phyloP scores from a whole-genome alignment of 176 grass and related monocot species.

The Paspalum vaginatum region DNA sequence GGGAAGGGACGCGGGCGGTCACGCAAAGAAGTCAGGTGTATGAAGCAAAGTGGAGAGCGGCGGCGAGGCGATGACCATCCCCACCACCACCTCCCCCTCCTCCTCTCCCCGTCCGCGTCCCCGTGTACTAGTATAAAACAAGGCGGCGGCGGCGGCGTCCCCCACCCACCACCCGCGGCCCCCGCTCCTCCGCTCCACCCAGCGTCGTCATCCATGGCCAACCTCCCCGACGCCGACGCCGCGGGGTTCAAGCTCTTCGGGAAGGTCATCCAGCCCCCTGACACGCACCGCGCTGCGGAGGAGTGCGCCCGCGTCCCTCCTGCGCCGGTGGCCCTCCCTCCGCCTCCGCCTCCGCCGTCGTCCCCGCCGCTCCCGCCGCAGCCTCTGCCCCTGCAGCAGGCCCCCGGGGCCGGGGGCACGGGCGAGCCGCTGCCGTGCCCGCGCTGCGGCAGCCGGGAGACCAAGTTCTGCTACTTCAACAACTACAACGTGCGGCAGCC shows the following conservation, averaged over 20 bases:
- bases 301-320: background rate
- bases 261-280: conserved; percentile 68
- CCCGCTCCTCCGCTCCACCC: background rate
- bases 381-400: conserved; percentile 17
- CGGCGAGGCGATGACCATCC: conserved; percentile 17
- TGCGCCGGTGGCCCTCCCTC: background rate
- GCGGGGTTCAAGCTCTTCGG: conserved; percentile 93
- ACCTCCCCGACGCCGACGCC: conserved; percentile 44
- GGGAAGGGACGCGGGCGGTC: conserved; percentile 1
- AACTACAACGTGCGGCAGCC: conserved; percentile 99
- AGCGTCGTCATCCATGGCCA: conserved; percentile 26
- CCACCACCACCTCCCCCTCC: background rate
- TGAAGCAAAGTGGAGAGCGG: conserved; percentile 43
- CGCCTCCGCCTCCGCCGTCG: background rate
- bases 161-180: background rate
- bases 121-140: conserved; percentile 20
- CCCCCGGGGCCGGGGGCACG: background rate
- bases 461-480: conserved; percentile 99
- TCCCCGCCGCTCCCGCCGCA: conserved; percentile 23
- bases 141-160: background rate
- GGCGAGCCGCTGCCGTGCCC: conserved; percentile 68
- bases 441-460: conserved; percentile 89
- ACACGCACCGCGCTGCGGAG: conserved; percentile 15
- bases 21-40: conserved; percentile 46
- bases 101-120: background rate